Evolutionary conservation across 1,139 yeast species (phyloP), one percentile per base, ranked within the genome.

Genomic region (Debaryomyces subglobosus): DNA sequence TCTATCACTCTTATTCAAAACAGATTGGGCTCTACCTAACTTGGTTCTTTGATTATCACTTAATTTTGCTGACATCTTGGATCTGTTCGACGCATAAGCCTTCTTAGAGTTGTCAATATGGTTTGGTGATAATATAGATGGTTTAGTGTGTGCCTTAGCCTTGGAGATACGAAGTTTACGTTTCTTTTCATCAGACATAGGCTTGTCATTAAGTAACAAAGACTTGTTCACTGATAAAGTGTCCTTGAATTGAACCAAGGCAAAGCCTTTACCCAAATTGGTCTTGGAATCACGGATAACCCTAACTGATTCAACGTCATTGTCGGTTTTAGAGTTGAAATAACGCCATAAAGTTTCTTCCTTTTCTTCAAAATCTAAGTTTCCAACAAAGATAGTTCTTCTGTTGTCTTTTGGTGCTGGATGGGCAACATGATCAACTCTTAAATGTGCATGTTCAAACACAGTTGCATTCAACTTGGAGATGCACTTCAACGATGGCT

Each of bases 241-340:
- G 67, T 92, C 97, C 53, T 78, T 81, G 71, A 92, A 95, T 68
- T 94, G 98, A 30, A 95, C 91, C 65, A 91, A 89, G 4, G 97
- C 99, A 72, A 95, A 92, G 4, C 99, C 99, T 70, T 94, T 95
- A 57, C 99, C 99, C 53, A 94, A 76, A 61, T 95, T 94, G 25
- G 98, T 94, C 69, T 89, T 89, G 16, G 96, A 72, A 65, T 95
- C 99, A 63, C 99, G 84, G 32, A 95, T 82, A 46, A 95, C 79
- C 64, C 99, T 82, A 23, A 92, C 97, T 53, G 89, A 86, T 65
- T 91, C 97, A 47, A 95, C 86, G 49, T 74, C 81, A 38, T 81
- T 81, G 42, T 90, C 91, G 56, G 86, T 77, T 18, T 74, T 69
- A 3, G 65, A 57, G 56, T 77, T 79, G 69, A 95, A 95, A 65